These are phyloP conservation scores for Colletotrichum tropicale DNA, from an alignment of 2,329 filamentous ascomycete genomes.

Conservation along the genomic window DNA sequence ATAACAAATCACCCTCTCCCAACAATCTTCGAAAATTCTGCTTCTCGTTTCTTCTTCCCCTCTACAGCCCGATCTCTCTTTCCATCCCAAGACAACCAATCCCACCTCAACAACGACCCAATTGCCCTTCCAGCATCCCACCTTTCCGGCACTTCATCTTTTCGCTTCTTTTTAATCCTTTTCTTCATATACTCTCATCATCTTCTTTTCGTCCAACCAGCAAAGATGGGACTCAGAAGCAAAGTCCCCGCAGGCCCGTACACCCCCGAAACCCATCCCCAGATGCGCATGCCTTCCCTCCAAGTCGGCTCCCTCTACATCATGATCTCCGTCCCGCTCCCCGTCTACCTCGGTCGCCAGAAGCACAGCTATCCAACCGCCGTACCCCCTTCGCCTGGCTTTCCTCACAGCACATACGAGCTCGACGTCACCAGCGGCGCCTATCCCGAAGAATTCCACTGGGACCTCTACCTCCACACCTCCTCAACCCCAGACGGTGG, in stretches of 20 bases:
- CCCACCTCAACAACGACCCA: background rate
- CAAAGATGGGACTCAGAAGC: background rate
- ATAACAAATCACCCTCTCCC: fast-evolving
- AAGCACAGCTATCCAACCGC: background rate
- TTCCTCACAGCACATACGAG: slow-evolving; percentile 21
- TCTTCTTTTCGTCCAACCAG: background rate
- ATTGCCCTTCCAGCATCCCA: background rate
- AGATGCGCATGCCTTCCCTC: background rate
- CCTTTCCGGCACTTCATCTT: background rate
- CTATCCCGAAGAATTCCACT: slow-evolving; percentile 34
- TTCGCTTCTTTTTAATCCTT: background rate
- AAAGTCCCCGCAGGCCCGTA: background rate
- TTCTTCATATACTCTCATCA: background rate
- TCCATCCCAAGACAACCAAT: fast-evolving
- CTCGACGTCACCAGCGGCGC: slow-evolving; percentile 20
- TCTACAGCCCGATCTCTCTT: fast-evolving
- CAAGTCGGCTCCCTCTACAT: slow-evolving; percentile 16
- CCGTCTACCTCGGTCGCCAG: slow-evolving; percentile 1
- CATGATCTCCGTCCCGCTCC: slow-evolving; percentile 17
- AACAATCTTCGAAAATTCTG: background rate
- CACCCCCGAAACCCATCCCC: background rate
- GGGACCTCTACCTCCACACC: slow-evolving; percentile 40
- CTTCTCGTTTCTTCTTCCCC: background rate
- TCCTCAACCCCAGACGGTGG: slow-evolving; percentile 17
- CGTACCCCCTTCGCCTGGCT: slow-evolving; percentile 12